Base-by-base conservation (phyloP, 1,284 basidiomycete genomes). In the Malassezia vespertilionis region DNA sequence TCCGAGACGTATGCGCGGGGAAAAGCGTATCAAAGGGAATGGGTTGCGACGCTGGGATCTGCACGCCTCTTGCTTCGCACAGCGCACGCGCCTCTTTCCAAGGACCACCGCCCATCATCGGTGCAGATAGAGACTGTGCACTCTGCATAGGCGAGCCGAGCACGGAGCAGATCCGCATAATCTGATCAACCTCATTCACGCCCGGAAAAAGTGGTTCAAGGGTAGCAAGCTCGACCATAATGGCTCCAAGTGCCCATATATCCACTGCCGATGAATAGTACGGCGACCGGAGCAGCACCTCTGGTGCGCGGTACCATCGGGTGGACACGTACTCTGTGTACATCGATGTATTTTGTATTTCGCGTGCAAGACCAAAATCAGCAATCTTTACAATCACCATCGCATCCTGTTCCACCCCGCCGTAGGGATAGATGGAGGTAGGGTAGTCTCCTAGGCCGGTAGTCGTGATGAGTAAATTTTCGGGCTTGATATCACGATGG, bases 251-350 rank as follows among this genome's bases (percentile, higher is more conserved):
- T 1, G 93, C 93, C 93, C 93, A 99, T 83, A 96, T 87, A 72
- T 99, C 93, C 27, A 99, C 91, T 0, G 93, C 88, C 59, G 85
- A 85, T 14, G 86, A 89, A 69, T 99, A 97, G 68, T 93, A 83
- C 47, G 81, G 79, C 61, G 87, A 86, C 48, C 88, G 78, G 30
- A 99, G 77, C 17, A 99, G 76, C 3, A 99, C 88, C 72, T 99
- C 93, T 12, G 93, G 93, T 0, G 93, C 93, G 51, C 93, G 85
- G 73, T 99, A 99, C 93, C 93, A 99, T 35, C 93, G 78, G 21
- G 93, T 99, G 22, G 89, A 88, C 21, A 99, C 93, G 68, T 99
- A 99, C 74, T 96, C 91, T 21, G 91, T 96, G 70, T 95, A 99
- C 0, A 93, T 93, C 0, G 93, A 90, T 46, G 78, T 75, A 61